Base-by-base conservation (phyloP, 2,329 filamentous ascomycete species). In the Septoria petroselini region DNA sequence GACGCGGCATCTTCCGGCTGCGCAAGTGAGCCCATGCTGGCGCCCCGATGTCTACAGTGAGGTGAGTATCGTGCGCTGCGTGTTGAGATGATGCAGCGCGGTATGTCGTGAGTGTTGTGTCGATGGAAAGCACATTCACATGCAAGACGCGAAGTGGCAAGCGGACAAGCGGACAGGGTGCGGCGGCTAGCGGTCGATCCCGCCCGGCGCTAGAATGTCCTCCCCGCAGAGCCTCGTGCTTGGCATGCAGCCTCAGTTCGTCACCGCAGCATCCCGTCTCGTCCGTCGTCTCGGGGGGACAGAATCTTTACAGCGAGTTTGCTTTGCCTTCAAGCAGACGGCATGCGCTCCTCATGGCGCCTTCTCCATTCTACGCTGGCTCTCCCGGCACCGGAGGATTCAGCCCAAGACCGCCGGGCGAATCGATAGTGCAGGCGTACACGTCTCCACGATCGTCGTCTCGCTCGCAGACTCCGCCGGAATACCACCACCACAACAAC, bases 1-100 rank as follows among this genome's bases (percentile, higher is more conserved):
- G 85, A 75, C 48, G 84, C 81, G 40, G 81, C 79, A 65, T 84
- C 82, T 59, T 84, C 81, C 33, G 76, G 70, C 34, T 69, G 67
- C 12, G 74, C 70, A 71, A 79, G 41, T 5, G 45, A 14, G 49
- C 42, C 50, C 51, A 58, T 54, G 8, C 7, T 30, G 17, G 11
- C 21, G 9, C n/a, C n/a, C n/a, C n/a, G n/a, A n/a, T n/a, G n/a
- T n/a, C n/a, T n/a, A n/a, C n/a, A n/a, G n/a, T n/a, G n/a, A n/a
- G n/a, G n/a, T n/a, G n/a, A n/a, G n/a, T n/a, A n/a, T n/a, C n/a
- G n/a, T n/a, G n/a, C n/a, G n/a, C n/a, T n/a, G 8, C 12, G 17
- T 8, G 8, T 25, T 39, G 25, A n/a, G n/a, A 17, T 19, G 43
- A 40, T 47, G 35, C 17, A 18, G 19, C 30, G 14, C 14, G 43